A percentile compares a stretch with the other conserved stretches of the same genome.
These are phyloP conservation scores for Syzygium syzygioides DNA, from an alignment of 441 rosid species.

Conservation along the genomic window DNA sequence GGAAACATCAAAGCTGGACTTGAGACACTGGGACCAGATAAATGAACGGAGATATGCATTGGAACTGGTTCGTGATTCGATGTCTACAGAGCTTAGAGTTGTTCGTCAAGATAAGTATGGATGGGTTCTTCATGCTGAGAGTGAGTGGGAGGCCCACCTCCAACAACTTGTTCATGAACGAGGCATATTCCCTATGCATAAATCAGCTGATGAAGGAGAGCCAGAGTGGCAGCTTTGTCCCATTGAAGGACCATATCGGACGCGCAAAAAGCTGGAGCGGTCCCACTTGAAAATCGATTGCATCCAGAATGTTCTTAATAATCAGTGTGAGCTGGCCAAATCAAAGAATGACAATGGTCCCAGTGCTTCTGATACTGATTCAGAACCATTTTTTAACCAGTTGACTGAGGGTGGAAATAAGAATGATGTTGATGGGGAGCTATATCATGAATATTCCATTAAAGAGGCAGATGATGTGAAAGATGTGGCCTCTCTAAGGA, in stretches of 20 bases:
- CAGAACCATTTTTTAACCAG: slow-evolving; percentile 53
- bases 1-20: slow-evolving; percentile 76
- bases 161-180: slow-evolving; percentile 99
- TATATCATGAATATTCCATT: slow-evolving; percentile 50
- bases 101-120: slow-evolving; percentile 99
- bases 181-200: slow-evolving; percentile 89
- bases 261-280: slow-evolving; percentile 99
- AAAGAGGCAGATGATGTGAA: slow-evolving; percentile 44
- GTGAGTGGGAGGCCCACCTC: slow-evolving; percentile 99
- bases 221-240: slow-evolving; percentile 99
- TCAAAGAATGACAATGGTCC: slow-evolving; percentile 50
- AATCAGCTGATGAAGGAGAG: slow-evolving; percentile 50
- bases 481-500: slow-evolving; percentile 47
- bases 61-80: slow-evolving; percentile 91
- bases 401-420: slow-evolving; percentile 38
- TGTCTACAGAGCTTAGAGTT: slow-evolving; percentile 99
- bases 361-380: slow-evolving; percentile 55
- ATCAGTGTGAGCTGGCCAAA: slow-evolving; percentile 68
- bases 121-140: slow-evolving; percentile 99
- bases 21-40: slow-evolving; percentile 94
- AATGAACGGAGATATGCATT: slow-evolving; percentile 96
- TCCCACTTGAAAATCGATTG: slow-evolving; percentile 82
- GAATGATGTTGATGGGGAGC: slow-evolving; percentile 36
- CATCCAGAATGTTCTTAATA: slow-evolving; percentile 79
- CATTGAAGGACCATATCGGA: slow-evolving; percentile 99